Conservation (phyloP, 257 asterid species). For the Scutellaria baicalensis region DNA sequence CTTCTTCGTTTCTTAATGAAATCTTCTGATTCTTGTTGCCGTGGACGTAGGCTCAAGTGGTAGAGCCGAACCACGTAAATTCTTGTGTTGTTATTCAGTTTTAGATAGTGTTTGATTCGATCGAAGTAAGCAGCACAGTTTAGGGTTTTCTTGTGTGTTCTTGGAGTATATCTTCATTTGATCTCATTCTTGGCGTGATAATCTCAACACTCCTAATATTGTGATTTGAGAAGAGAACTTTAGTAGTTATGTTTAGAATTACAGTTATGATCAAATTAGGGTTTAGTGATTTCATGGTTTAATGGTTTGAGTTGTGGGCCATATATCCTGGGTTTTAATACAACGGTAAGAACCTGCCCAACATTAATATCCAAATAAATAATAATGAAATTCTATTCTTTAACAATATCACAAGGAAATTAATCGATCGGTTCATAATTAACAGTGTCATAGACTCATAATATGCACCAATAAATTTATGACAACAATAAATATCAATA, state of each 20-base stretch:
- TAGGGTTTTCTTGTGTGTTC: too few species aligned
- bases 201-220: too few species aligned
- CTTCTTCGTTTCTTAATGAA: too few species aligned
- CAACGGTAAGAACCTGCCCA: not conserved
- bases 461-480: not conserved
- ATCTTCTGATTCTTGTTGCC: too few species aligned
- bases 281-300: not conserved
- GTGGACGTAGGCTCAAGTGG: too few species aligned
- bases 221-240: too few species aligned
- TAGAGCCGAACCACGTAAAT: too few species aligned
- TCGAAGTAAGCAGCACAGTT: too few species aligned
- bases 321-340: not conserved
- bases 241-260: not conserved
- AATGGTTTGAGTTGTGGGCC: not conserved
- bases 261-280: not conserved
- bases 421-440: not conserved
- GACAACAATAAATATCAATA: not conserved
- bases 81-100: too few species aligned
- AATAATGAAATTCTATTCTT: not conserved
- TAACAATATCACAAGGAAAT: not conserved
- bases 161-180: too few species aligned
- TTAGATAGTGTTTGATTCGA: too few species aligned
- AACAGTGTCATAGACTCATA: not conserved
- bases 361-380: not conserved
- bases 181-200: too few species aligned